Percentiles rank a stretch among this genome's conserved stretches.
These are phyloP conservation scores for Ilyonectria destructans DNA, from an alignment of 2,329 filamentous ascomycete genomes.

Conservation along the genomic window DNA sequence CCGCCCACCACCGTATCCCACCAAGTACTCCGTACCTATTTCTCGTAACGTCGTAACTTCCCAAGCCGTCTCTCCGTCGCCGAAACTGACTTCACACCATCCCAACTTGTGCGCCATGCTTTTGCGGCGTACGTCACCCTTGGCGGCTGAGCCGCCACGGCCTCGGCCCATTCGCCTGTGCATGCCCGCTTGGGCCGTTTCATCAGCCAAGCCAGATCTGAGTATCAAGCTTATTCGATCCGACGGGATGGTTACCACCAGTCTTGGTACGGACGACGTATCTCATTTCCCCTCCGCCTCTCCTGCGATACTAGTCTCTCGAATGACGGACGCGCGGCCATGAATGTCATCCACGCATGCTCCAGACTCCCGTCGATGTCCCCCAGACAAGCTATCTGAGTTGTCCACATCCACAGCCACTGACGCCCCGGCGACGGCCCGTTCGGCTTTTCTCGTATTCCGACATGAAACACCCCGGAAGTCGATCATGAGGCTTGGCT, in stretches of 20 bases:
- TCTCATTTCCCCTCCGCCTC: background rate
- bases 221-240: background rate
- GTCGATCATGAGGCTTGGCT: background rate
- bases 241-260: background rate
- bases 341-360: constrained; percentile 20
- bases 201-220: constrained; percentile 1
- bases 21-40: background rate
- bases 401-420: background rate
- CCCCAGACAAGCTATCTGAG: background rate
- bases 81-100: background rate
- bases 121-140: constrained; percentile 4
- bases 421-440: background rate
- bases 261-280: background rate
- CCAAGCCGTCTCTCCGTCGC: background rate
- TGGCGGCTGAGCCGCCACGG: background rate
- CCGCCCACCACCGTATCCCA: too few relatives aligned
- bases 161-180: background rate
- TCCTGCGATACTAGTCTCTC: constrained; percentile 2
- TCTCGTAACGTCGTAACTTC: background rate
- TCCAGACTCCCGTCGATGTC: background rate
- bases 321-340: constrained; percentile 28
- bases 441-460: background rate
- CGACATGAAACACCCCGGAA: background rate
- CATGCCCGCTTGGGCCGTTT: background rate
- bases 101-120: background rate